Evolutionary conservation across 192 early-diverging fungal genomes (phyloP).

Genomic region (Chytriomyces sp.): DNA sequence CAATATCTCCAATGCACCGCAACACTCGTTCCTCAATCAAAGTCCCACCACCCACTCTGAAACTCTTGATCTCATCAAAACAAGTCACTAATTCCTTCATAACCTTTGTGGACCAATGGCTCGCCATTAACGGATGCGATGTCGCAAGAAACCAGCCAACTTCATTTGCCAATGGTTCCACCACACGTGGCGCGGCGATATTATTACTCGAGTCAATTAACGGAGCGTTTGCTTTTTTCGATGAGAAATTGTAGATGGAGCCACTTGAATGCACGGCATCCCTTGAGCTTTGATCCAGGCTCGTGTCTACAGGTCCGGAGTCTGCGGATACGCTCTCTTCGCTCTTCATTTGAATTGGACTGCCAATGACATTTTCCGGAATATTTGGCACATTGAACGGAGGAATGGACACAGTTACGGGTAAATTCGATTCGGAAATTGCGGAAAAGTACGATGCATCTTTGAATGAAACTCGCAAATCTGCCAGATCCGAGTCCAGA

Average conservation of each 20-base stretch:
- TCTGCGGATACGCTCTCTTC: neutral
- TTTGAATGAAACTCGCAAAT: neutral
- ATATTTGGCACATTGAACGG: neutral
- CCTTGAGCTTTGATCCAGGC: too few species aligned
- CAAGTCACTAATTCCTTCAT: conserved; percentile 77
- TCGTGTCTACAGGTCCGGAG: neutral
- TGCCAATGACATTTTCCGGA: neutral
- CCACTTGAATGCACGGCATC: neutral
- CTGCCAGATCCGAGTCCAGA: conserved; percentile 17
- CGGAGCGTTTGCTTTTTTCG: neutral
- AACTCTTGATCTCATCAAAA: conserved; percentile 75
- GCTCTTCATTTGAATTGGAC: neutral
- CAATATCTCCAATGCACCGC: conserved; percentile 66
- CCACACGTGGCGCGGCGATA: neutral
- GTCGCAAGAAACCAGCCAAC: conserved; percentile 17
- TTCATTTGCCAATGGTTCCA: conserved; percentile 2
- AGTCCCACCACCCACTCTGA: conserved; percentile 68
- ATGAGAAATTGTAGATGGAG: neutral
- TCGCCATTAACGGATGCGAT: conserved; percentile 66
- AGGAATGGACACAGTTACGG: neutral
- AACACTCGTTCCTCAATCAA: conserved; percentile 61
- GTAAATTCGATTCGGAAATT: neutral
- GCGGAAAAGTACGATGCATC: neutral
- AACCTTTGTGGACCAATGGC: conserved; percentile 77
- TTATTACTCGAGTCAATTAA: neutral